Percentiles rank a stretch among this genome's conserved stretches.
These are phyloP conservation scores for Rhizomucor pusillus DNA, from an alignment of 371 early-diverging fungal genomes.

Conservation along the genomic window DNA sequence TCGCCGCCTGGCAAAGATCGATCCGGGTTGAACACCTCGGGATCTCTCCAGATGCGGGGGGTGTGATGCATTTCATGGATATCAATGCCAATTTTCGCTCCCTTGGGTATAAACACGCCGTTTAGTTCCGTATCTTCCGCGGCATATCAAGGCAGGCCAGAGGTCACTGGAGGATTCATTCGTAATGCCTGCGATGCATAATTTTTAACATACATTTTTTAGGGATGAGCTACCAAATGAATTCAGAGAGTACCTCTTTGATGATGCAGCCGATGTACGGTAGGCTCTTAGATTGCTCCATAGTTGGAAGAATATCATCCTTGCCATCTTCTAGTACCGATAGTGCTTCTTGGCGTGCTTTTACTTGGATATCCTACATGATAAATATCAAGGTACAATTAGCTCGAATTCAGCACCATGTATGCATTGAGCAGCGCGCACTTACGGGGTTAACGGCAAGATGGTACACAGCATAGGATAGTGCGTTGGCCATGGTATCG, in stretches of 20 bases:
- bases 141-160: conserved; percentile 11
- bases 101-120: conserved; percentile 19
- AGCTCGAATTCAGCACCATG: not conserved
- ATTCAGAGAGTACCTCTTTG: conserved; percentile 27
- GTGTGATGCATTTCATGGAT: conserved; percentile 15
- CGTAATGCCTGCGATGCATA: conserved; percentile 2
- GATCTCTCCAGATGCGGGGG: conserved; percentile 20
- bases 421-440: conserved; percentile 5
- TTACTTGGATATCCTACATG: conserved; percentile 42
- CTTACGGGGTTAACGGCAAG: conserved; percentile 11
- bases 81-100: conserved; percentile 9
- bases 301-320: conserved; percentile 37
- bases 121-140: conserved; percentile 14
- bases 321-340: conserved; percentile 46
- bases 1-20: conserved; percentile 17
- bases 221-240: too few species aligned
- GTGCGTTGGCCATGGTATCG: conserved; percentile 27
- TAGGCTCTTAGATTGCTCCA: conserved; percentile 12
- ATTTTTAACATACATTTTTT: not conserved
- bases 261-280: conserved; percentile 17
- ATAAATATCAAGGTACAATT: not conserved
- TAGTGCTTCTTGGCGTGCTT: conserved; percentile 50
- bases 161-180: conserved; percentile 7
- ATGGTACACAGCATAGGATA: conserved; percentile 21
- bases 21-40: conserved; percentile 17